Percentiles rank a stretch among this genome's conserved stretches.
phyloP scores from a whole-genome alignment of 805 yeast species.

The Candida palmyrensis region DNA sequence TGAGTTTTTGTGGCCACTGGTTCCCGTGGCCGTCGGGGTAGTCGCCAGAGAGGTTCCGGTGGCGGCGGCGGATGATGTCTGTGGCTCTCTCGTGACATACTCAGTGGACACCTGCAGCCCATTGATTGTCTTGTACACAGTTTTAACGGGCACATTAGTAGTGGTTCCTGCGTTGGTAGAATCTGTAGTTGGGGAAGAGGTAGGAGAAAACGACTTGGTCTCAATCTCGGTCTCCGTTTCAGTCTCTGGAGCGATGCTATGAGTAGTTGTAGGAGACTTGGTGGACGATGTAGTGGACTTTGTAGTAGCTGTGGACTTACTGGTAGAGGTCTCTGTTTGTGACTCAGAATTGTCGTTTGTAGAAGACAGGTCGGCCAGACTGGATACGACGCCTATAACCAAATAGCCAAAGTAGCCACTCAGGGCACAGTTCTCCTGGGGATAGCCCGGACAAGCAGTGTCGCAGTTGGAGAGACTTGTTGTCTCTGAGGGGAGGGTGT shows the following conservation, averaged over 20 bases:
- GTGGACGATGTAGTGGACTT: conserved; percentile 8
- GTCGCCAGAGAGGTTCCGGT: conserved; percentile 4
- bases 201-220: conserved; percentile 12
- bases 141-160: conserved; percentile 19
- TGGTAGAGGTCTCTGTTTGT: conserved; percentile 2
- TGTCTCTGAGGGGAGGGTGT: conserved; percentile 42
- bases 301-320: conserved; percentile 5
- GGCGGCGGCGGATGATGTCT: conserved; percentile 4
- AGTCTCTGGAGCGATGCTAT: conserved; percentile 2
- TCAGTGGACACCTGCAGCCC: conserved; percentile 21
- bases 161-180: conserved; percentile 10
- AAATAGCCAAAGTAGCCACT: conserved; percentile 52
- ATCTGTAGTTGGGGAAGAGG: conserved; percentile 13
- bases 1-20: conserved; percentile 18
- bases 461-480: conserved; percentile 29
- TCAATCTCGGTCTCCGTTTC: conserved; percentile 10
- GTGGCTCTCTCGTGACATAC: conserved; percentile 14
- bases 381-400: conserved; percentile 20
- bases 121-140: conserved; percentile 27
- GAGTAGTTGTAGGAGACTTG: conserved; percentile 6
- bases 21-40: conserved; percentile 4
- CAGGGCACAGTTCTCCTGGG: conserved; percentile 37
- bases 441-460: conserved; percentile 41
- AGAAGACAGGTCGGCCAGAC: conserved; percentile 3
- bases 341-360: conserved; percentile 4